These are phyloP conservation scores for Collybiopsis luxurians DNA, from an alignment of 768 basidiomycete genomes.

Conservation along the genomic window DNA sequence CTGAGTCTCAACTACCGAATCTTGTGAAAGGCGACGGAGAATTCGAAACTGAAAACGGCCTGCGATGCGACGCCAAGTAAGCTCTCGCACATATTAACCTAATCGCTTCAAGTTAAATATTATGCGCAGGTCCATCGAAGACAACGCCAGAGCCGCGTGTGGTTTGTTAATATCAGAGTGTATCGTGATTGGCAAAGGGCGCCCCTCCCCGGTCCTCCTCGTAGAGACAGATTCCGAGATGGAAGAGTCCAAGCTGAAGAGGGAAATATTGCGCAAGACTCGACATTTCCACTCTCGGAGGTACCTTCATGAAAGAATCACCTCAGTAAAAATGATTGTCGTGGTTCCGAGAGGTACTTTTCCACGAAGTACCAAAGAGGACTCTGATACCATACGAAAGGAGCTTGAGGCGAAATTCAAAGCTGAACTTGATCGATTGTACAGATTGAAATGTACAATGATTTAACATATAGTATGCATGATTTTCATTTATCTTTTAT, in stretches of 20 bases:
- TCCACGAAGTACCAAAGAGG: slow-evolving; percentile 80
- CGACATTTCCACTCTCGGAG: slow-evolving; percentile 71
- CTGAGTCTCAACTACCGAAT: no score
- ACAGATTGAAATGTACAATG: no score
- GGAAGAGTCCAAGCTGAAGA: slow-evolving; percentile 58
- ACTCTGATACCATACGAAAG: slow-evolving; percentile 74
- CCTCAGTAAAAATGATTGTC: slow-evolving; percentile 59
- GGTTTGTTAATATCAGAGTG: slow-evolving; percentile 65
- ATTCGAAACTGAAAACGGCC: slow-evolving; percentile 76
- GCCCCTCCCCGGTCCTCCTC: slow-evolving; percentile 75
- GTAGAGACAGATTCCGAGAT: slow-evolving; percentile 58
- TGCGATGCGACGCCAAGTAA: slow-evolving; percentile 74
- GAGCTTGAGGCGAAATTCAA: slow-evolving; percentile 71
- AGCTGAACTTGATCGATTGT: slow-evolving; percentile 56
- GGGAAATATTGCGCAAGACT: slow-evolving; percentile 70
- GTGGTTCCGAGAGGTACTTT: slow-evolving; percentile 64
- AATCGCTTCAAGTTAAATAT: no score
- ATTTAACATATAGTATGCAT: no score
- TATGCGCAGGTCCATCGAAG: slow-evolving; percentile 77
- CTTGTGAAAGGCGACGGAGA: no score
- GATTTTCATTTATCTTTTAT: no score
- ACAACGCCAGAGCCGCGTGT: slow-evolving; percentile 68
- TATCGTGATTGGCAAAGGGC: slow-evolving; percentile 73
- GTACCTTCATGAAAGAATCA: slow-evolving; percentile 79
- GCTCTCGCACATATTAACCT: slow-evolving; percentile 17